A percentile compares a stretch with the other conserved stretches of the same genome.
These are phyloP conservation scores for Barnettozyma californica DNA, from an alignment of 805 yeast genomes.

Conservation along the genomic window DNA sequence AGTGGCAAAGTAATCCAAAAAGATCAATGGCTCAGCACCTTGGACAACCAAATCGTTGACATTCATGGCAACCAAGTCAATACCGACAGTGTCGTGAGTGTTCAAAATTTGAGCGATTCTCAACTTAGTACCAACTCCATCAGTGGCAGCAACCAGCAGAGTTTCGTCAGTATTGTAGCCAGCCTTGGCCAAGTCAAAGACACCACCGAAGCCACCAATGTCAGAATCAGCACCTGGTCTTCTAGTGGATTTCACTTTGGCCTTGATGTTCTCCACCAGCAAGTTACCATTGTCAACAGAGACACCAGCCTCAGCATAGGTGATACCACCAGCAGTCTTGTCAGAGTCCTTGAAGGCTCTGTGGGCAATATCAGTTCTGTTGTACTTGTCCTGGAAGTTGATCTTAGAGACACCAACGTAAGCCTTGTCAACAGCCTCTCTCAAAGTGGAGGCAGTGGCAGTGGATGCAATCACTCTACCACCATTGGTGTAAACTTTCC, in stretches of 20 bases:
- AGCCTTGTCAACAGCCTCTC: slow-evolving; percentile 80
- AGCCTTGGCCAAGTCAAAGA: slow-evolving; percentile 83
- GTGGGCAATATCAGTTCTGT: slow-evolving; percentile 92
- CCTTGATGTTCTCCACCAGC: slow-evolving; percentile 86
- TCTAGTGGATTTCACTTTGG: slow-evolving; percentile 84
- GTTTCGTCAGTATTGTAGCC: slow-evolving; percentile 75
- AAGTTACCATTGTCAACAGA: slow-evolving; percentile 93
- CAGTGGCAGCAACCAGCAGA: slow-evolving; percentile 95
- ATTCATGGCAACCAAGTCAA: slow-evolving; percentile 98
- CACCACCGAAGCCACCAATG: slow-evolving; percentile 98
- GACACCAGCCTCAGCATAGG: slow-evolving; percentile 95
- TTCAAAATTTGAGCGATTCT: slow-evolving; percentile 87
- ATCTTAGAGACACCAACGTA: slow-evolving; percentile 80
- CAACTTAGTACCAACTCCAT: slow-evolving; percentile 97
- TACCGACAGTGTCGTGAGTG: slow-evolving; percentile 96
- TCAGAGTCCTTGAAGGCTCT: slow-evolving; percentile 72
- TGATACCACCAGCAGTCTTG: slow-evolving; percentile 41
- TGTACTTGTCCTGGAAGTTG: slow-evolving; percentile 67
- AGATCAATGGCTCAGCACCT: slow-evolving; percentile 96
- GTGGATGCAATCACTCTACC: slow-evolving; percentile 97
- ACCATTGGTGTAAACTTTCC: slow-evolving; percentile 76
- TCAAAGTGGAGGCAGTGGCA: slow-evolving; percentile 70
- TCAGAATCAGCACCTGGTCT: slow-evolving; percentile 97
- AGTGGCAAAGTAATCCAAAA: slow-evolving; percentile 94
- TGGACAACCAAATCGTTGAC: slow-evolving; percentile 97